Base-by-base conservation (phyloP, 2,329 filamentous ascomycete genomes). In the Sclerotinia minor region DNA sequence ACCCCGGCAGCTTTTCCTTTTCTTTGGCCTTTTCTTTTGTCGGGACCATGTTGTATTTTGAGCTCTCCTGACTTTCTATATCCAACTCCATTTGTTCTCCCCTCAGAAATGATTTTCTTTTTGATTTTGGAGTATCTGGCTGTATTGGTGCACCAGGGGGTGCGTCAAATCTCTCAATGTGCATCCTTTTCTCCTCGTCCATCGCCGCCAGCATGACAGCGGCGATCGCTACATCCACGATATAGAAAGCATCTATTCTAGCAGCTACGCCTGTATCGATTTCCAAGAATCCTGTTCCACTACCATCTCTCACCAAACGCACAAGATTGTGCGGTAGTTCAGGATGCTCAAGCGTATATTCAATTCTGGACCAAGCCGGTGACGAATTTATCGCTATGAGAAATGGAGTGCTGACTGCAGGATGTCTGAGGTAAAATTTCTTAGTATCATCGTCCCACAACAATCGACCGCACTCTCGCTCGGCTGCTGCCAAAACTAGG, bases 391-490 rank as follows among this genome's bases (percentile, higher is more conserved):
- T 80, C 0, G 84, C 83, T 47, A 89, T 80, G 76, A 85, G 83
- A 75, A 89, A 89, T 0, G 87, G 87, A 53, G 85, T 84, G n/a
- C 84, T 83, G 24, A 89, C 81, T 0, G 86, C 84, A 2, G 86
- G 86, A 75, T 89, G 87, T 38, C 85, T 85, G n/a, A 89, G 80
- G 76, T 86, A 89, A 76, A 88, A 83, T 72, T 80, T 83, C 7
- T 79, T 77, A 67, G 80, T 83, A 74, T 89, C 87, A 41, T 85
- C 84, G 74, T 89, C 87, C 85, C 89, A 92, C n/a, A 91, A 86
- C 2, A 94, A 83, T 2, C 88, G 83, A 32, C 87, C 90, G 72
- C 86, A 88, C 78, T 92, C 89, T 44, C 85, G 83, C 75, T 90
- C 87, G 0, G 89, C 89, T 45, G 88, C 85, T 68, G 83, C 82